Percentiles rank a stretch among this genome's conserved stretches.
phyloP scores from a whole-genome alignment of 192 early-diverging fungal genomes.

The Spizellomyces punctatus region DNA sequence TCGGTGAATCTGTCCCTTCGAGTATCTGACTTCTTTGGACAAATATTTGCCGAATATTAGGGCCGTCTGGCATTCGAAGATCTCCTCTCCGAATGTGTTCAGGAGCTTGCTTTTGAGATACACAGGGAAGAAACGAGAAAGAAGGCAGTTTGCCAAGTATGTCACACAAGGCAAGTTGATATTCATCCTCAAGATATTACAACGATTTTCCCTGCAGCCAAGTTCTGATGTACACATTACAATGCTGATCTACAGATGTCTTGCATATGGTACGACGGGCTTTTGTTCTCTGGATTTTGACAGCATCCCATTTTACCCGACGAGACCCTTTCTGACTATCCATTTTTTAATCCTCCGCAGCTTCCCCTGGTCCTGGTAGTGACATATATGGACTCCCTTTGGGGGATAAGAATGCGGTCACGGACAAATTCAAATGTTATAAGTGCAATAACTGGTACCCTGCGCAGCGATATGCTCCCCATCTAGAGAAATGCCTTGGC shows the following conservation, averaged over 20 bases:
- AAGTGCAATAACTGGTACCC: constrained; percentile 78
- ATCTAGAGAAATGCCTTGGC: constrained; percentile 92
- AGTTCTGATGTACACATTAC: constrained; percentile 1
- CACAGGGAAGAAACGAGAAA: constrained; percentile 68
- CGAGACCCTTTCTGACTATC: not conserved
- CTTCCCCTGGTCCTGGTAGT: constrained; percentile 31
- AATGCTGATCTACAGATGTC: constrained; percentile 48
- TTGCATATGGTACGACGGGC: constrained; percentile 40
- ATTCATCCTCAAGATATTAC: not conserved
- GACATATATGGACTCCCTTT: constrained; percentile 69
- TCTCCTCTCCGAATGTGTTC: constrained; percentile 71
- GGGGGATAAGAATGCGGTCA: constrained; percentile 40
- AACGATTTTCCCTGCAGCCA: not conserved
- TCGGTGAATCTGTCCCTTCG: too few relatives aligned
- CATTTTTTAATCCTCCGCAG: not conserved
- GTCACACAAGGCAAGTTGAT: constrained; percentile 70
- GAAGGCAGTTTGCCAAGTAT: constrained; percentile 67
- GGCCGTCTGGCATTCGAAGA: constrained; percentile 48
- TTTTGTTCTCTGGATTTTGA: not conserved
- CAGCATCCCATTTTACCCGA: constrained; percentile 2
- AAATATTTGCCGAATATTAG: not conserved
- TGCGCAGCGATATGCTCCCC: constrained; percentile 84
- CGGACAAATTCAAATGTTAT: constrained; percentile 77
- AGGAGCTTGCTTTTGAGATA: constrained; percentile 73
- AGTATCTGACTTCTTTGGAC: too few relatives aligned